Percentiles rank a stretch among this genome's conserved stretches.
These are phyloP conservation scores for Rheum nobile DNA, from an alignment of 148 eudicot genomes.

Conservation along the genomic window DNA sequence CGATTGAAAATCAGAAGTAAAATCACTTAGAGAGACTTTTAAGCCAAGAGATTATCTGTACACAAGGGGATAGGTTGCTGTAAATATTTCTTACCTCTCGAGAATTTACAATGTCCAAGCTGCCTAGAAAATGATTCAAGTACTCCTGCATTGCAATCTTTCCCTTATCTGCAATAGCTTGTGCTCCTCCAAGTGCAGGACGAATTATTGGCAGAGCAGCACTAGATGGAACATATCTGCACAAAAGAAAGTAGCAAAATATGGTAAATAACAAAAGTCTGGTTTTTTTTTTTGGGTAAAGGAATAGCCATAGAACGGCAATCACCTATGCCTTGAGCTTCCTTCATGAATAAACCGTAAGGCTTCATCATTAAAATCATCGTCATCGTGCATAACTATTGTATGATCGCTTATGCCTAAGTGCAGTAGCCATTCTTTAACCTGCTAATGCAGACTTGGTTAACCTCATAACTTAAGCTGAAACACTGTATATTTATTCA, in stretches of 20 bases:
- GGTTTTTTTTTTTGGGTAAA: background rate
- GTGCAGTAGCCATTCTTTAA: slow-evolving; percentile 40
- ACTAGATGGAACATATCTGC: slow-evolving; percentile 34
- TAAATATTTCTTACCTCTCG: slow-evolving; percentile 22
- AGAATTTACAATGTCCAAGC: slow-evolving; percentile 39
- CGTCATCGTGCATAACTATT: slow-evolving; percentile 27
- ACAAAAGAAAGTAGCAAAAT: background rate
- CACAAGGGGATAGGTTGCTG: background rate
- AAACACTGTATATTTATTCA: background rate
- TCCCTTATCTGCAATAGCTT: slow-evolving; percentile 34
- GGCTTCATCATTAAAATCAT: slow-evolving; percentile 32
- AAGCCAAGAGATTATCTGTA: no score
- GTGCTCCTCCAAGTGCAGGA: slow-evolving; percentile 31
- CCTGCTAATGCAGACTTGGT: slow-evolving; percentile 12
- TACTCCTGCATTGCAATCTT: slow-evolving; percentile 41
- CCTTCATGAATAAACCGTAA: slow-evolving; percentile 23
- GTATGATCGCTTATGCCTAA: slow-evolving; percentile 31
- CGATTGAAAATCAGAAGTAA: background rate
- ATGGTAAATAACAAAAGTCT: background rate
- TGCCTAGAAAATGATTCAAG: slow-evolving; percentile 34
- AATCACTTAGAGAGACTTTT: background rate
- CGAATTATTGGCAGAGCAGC: slow-evolving; percentile 35
- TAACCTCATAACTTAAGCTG: background rate
- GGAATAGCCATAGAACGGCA: slow-evolving; percentile 6
- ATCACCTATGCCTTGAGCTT: slow-evolving; percentile 28